These are phyloP conservation scores for Mimosa pudica DNA, from an alignment of 306 rosid genomes.

Conservation along the genomic window DNA sequence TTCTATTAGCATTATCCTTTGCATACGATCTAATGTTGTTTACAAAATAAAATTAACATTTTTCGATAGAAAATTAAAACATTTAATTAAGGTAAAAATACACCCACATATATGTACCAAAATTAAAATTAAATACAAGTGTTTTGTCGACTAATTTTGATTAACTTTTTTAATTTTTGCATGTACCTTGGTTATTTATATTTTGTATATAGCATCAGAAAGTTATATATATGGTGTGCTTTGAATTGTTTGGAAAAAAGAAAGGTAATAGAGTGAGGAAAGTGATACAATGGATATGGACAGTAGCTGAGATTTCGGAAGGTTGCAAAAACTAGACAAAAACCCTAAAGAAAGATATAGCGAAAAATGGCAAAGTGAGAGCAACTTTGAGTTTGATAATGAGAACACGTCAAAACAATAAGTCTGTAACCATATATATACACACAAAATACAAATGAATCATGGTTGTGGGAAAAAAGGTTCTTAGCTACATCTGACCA, in stretches of 20 bases:
- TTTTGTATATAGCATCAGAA: too few species aligned
- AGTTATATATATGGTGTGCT: neutral
- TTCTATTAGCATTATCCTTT: too few species aligned
- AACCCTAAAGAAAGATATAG: neutral
- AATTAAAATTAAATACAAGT: too few species aligned
- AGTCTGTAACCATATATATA: neutral
- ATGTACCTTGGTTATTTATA: too few species aligned
- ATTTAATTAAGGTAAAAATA: too few species aligned
- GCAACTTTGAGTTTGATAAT: slow-evolving; percentile 5
- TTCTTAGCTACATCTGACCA: neutral
- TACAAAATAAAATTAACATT: too few species aligned
- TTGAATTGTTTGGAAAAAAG: neutral
- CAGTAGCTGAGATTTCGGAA: neutral
- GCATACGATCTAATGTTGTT: too few species aligned
- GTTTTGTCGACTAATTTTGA: too few species aligned
- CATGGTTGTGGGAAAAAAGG: neutral
- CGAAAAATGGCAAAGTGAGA: slow-evolving; percentile 4
- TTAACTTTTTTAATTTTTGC: too few species aligned
- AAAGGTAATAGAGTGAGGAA: neutral
- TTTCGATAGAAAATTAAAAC: too few species aligned
- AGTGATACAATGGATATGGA: neutral
- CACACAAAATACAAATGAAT: neutral
- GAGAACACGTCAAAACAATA: neutral
- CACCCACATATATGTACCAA: too few species aligned
- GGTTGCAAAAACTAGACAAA: neutral